Base-by-base conservation (phyloP, 108 stramenopile genomes). In the Cyclotella sp. region DNA sequence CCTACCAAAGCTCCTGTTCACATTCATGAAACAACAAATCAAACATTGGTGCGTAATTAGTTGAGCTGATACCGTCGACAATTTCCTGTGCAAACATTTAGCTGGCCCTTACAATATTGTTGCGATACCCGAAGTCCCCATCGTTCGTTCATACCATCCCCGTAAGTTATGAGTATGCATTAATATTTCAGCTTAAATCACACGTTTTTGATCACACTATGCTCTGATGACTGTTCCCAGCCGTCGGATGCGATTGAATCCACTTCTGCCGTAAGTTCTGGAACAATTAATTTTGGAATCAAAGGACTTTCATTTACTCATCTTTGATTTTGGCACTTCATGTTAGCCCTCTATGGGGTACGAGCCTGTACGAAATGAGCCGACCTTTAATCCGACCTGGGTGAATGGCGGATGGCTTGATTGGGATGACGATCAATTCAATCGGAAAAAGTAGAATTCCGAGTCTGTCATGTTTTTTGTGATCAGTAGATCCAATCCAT, bases 381-480 rank as follows among this genome's bases (percentile, higher is more conserved):
- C 55, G 24, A 24, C 55, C 11, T 24, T 12, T 12, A 55, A 22
- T 26, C 55, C 55, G 3, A 22, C 55, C 2, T 30, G 34, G 29
- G 60, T 34, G 4, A 61, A 13, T 13, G 60, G 60, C 14, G 60
- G 30, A 30, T 61, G 60, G 60, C 60, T 61, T 61, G 30, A 61
- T 39, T 61, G 60, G 60, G 60, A 61, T 61, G 60, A 61, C 34
- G 60, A 61, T 61, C 60, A 61, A 39, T 61, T 61, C 60, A 61
- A 39, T 61, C 29, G 34, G 12, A 13, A 39, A 14, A 61, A 30
- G 30, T 34, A 61, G 13, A 61, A 61, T 5, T 5, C 34, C 2
- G 2, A 6, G 6, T 34, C 34, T 34, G 4, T 34, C 2, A 2
- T 34, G 6, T 2, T 5, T 34, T 34, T 34, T 34, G 34, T 34